These are phyloP conservation scores for Umbelopsis vinacea DNA, from an alignment of 192 early-diverging fungal genomes.

Conservation along the genomic window DNA sequence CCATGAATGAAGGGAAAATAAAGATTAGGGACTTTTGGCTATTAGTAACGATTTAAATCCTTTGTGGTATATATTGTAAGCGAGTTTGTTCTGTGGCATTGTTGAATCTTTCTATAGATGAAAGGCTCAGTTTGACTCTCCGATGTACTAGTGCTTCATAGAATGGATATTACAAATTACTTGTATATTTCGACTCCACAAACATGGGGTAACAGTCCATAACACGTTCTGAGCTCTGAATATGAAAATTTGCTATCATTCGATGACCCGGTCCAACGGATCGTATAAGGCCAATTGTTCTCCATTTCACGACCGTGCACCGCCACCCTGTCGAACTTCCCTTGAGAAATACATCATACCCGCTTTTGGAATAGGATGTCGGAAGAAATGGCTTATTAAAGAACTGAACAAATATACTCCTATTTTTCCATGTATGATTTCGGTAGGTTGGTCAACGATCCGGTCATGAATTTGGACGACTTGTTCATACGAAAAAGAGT, in stretches of 20 bases:
- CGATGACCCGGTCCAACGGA: no score
- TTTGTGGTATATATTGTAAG: no score
- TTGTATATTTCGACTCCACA: no score
- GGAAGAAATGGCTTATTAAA: background rate
- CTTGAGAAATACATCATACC: background rate
- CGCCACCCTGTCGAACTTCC: background rate
- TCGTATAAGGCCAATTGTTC: no score
- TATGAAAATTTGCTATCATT: no score
- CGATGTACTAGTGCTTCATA: background rate
- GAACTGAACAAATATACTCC: background rate
- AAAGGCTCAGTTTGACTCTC: conserved; percentile 1
- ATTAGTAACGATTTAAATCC: no score
- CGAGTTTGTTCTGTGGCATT: no score
- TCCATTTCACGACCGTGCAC: background rate
- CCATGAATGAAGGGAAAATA: background rate
- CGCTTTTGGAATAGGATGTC: background rate
- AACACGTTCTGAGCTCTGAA: no score
- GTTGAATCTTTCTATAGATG: background rate
- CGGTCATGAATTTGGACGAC: no score
- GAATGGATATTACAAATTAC: background rate
- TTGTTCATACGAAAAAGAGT: no score
- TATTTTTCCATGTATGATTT: background rate
- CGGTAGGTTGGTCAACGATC: no score
- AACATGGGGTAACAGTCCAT: no score
- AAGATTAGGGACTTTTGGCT: background rate